Conservation (phyloP, 208 protist species). For the Trypanosoma lewisi region DNA sequence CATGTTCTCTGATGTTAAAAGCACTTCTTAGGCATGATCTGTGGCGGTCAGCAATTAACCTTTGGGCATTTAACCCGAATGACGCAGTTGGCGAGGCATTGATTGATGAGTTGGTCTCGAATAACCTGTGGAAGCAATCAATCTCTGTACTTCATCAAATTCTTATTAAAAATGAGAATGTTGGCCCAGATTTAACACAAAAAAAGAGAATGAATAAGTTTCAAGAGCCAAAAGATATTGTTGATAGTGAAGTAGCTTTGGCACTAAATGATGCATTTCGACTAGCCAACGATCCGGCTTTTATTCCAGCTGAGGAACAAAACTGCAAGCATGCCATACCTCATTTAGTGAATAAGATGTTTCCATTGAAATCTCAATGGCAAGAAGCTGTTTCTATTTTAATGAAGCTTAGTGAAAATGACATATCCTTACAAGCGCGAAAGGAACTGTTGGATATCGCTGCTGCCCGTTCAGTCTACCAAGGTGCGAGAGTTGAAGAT, state of each 20-base stretch:
- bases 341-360: slow-evolving; percentile 22
- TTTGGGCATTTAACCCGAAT: slow-evolving; percentile 35
- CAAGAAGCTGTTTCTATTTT: slow-evolving; percentile 26
- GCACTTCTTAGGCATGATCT: slow-evolving; percentile 57
- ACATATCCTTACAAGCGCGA: slow-evolving; percentile 9
- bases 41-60: slow-evolving; percentile 48
- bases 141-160: slow-evolving; percentile 11
- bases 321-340: slow-evolving; percentile 20
- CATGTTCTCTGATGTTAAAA: slow-evolving; percentile 57
- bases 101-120: slow-evolving; percentile 27
- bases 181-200: not conserved
- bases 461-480: slow-evolving; percentile 25
- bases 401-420: slow-evolving; percentile 13
- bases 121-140: slow-evolving; percentile 21
- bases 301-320: slow-evolving; percentile 33
- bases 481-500: slow-evolving; percentile 24
- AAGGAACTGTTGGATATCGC: slow-evolving; percentile 29
- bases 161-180: slow-evolving; percentile 12
- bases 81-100: slow-evolving; percentile 35
- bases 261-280: slow-evolving; percentile 29
- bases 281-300: slow-evolving; percentile 32
- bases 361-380: slow-evolving; percentile 35
- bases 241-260: slow-evolving; percentile 6
- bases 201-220: slow-evolving; percentile 1
- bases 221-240: not conserved